phyloP scores from a whole-genome alignment of 139 green algal genomes.

The Ettlia oleoabundans region DNA sequence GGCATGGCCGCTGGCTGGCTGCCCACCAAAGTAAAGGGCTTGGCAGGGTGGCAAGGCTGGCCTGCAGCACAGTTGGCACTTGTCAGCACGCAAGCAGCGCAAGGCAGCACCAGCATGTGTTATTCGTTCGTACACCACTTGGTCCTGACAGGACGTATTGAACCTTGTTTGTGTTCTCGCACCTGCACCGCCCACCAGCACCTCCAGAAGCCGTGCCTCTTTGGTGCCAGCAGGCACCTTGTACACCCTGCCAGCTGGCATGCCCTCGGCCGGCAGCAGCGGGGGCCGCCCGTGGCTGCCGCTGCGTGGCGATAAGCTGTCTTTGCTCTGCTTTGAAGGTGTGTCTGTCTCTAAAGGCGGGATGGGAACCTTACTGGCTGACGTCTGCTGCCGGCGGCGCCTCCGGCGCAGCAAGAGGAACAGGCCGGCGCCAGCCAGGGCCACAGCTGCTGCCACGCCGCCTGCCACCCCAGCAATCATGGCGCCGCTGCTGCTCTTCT shows the following conservation, averaged over 20 bases:
- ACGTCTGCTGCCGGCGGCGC: background rate
- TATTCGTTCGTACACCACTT: no score
- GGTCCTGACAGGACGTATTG: no score
- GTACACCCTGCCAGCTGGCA: no score
- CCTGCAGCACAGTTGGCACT: no score
- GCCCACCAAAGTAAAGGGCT: no score
- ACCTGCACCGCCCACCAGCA: no score
- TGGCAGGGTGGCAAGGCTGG: no score
- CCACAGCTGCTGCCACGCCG: background rate
- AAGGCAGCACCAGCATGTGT: no score
- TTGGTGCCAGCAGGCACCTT: background rate
- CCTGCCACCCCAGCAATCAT: conserved; percentile 33
- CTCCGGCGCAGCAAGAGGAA: conserved; percentile 16
- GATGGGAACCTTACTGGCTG: background rate
- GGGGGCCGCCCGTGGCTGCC: background rate
- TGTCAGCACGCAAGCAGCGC: no score
- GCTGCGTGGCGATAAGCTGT: background rate
- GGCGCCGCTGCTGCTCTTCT: conserved; percentile 21
- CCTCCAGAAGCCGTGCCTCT: no score
- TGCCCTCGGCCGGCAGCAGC: background rate
- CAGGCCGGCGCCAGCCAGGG: background rate
- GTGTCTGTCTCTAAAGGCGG: background rate
- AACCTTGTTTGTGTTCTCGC: no score
- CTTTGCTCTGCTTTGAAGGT: background rate
- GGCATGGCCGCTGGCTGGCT: no score